A percentile compares a stretch with the other conserved stretches of the same genome.
These are phyloP conservation scores for Xylariaceae sp. DNA, from an alignment of 2,329 filamentous ascomycete genomes.

Conservation along the genomic window DNA sequence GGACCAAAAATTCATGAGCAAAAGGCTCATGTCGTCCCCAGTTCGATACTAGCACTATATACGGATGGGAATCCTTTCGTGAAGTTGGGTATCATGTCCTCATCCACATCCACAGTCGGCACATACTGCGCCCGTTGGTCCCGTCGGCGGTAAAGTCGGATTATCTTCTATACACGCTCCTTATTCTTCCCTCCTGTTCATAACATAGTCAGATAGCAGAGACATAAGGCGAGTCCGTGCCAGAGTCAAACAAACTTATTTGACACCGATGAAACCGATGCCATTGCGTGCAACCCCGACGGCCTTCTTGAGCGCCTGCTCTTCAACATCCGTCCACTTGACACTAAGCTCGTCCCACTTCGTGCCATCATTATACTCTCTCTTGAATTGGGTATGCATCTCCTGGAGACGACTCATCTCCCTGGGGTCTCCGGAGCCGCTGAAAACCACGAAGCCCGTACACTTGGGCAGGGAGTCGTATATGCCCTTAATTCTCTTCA, in stretches of 20 bases:
- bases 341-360: slow-evolving; percentile 64
- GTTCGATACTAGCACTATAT: too few relatives aligned
- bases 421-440: slow-evolving; percentile 62
- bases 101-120: too few relatives aligned
- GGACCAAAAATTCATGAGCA: too few relatives aligned
- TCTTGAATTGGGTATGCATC: slow-evolving; percentile 55
- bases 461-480: slow-evolving; percentile 57
- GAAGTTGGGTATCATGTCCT: too few relatives aligned
- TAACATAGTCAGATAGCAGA: too few relatives aligned
- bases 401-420: slow-evolving; percentile 59
- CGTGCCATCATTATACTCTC: slow-evolving; percentile 58
- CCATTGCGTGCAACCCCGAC: slow-evolving; percentile 54
- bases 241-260: slow-evolving; percentile 35
- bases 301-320: slow-evolving; percentile 56
- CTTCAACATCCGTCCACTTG: slow-evolving; percentile 62
- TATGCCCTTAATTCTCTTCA: slow-evolving; percentile 49
- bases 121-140: too few relatives aligned
- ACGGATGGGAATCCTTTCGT: too few relatives aligned
- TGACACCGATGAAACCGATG: slow-evolving; percentile 60
- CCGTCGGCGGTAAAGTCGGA: too few relatives aligned
- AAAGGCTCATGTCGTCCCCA: too few relatives aligned
- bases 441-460: slow-evolving; percentile 60
- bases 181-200: too few relatives aligned
- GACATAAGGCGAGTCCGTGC: too few relatives aligned
- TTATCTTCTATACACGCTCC: too few relatives aligned